Evolutionary conservation across 2,329 filamentous ascomycete species (phyloP).

Genomic region (Graphilbum ipis-grandicollis): DNA sequence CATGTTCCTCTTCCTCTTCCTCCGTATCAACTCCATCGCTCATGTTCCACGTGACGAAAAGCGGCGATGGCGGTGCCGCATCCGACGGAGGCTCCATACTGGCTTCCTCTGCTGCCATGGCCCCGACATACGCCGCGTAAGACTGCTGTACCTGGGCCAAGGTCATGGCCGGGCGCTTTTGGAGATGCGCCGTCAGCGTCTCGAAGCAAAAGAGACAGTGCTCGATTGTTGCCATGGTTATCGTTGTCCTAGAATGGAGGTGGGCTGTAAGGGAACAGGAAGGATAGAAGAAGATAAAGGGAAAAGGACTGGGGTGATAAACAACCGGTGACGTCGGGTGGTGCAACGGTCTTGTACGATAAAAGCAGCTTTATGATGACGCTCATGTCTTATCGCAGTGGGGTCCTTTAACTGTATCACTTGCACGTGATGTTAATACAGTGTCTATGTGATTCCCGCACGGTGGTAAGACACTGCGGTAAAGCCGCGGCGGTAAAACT

Average conservation of each 20-base stretch:
- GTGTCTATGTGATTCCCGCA: too few species aligned
- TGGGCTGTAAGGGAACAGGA: too few species aligned
- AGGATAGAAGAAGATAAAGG: not conserved
- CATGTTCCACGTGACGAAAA: slow-evolving; percentile 94
- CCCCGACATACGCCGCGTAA: slow-evolving; percentile 28
- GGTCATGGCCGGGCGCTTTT: slow-evolving; percentile 47
- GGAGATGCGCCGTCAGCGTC: slow-evolving; percentile 57
- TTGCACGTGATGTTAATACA: too few species aligned
- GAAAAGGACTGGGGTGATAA: not conserved
- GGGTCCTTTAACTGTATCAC: too few species aligned
- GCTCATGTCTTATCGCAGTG: too few species aligned
- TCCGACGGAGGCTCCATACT: slow-evolving; percentile 12
- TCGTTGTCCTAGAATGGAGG: not conserved
- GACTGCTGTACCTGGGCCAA: slow-evolving; percentile 54
- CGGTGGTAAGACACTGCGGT: too few species aligned
- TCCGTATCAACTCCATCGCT: slow-evolving; percentile 42
- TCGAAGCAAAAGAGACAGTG: slow-evolving; percentile 96
- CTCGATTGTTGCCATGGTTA: slow-evolving; percentile 58
- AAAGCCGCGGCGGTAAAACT: too few species aligned
- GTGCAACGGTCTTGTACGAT: too few species aligned
- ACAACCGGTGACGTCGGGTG: too few species aligned
- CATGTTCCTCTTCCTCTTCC: slow-evolving; percentile 31
- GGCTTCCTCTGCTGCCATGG: slow-evolving; percentile 11
- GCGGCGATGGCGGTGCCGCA: slow-evolving; percentile 51
- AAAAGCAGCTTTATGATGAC: too few species aligned